Base-by-base conservation (phyloP, 208 protist genomes). In the Acanthamoeba healyi region DNA sequence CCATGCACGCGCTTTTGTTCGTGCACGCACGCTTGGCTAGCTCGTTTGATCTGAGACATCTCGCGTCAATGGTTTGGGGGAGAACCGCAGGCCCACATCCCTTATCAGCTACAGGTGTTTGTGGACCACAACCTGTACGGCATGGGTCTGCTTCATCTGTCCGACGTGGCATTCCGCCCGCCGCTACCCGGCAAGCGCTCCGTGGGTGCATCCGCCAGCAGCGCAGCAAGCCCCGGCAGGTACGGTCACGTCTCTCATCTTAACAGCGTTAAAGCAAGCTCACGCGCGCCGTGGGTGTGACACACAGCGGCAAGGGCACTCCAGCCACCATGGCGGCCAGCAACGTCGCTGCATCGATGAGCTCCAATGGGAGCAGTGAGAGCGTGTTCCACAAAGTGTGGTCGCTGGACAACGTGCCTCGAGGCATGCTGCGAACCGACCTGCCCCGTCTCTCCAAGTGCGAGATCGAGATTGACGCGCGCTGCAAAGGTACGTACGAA, bases 81-180 rank as follows among this genome's bases (percentile, higher is more conserved):
- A n/a, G n/a, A n/a, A n/a, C n/a, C 17, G 51, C 94, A 98, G 89
- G 81, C 96, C 9, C 97, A 98, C 90, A 96, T 98, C 61, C 97
- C 97, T 2, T 98, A 96, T 81, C 34, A 89, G 26, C 84, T 98
- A 38, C 97, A 98, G 93, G 94, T 98, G 22, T 95, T 98, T 94
- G 97, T 98, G 29, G 97, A 98, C 94, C 94, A 98, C 46, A 98
- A 98, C 88, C 54, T 98, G 19, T 95, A 94, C 65, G 97, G 97
- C 19, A 98, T 98, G 97, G 95, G 93, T 26, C 94, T 96, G 34
- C 32, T 98, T 26, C 32, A 96, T 49, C 65, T 96, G 22, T 54
- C 24, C 9, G 26, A 29, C 12, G 93, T 93, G 7, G n/a, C 5
- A 7, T 97, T 98, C 67, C 77, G 97, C 34, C 15, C 40, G 29